Evolutionary conservation across 2,329 filamentous ascomycete species (phyloP), one percentile per base, ranked within the genome.

Genomic region (Phoma herbarum): DNA sequence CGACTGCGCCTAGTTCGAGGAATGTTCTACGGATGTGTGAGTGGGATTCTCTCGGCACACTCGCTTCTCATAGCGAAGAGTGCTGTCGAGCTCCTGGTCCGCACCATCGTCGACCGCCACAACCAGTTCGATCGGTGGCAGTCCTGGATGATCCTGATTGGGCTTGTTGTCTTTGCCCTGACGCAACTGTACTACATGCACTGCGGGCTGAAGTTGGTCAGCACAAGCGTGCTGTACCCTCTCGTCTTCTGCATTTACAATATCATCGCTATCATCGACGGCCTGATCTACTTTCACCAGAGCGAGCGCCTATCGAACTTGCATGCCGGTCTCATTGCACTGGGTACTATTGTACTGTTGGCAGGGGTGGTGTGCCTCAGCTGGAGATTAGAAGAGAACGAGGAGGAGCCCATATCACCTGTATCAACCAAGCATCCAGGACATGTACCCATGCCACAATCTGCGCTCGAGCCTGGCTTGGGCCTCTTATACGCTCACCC

Each of bases 191-290:
- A 97, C 79, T 98, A 96, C 77, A 86, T 99, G 60, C 95, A 99
- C 75, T 87, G 92, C 42, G 95, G 95, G 52, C 84, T 99, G 62
- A 97, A 97, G 78, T 85, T 99, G 51, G 93, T 96, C 77, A 97
- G 93, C 53, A 98, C 95, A 22, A 97, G 92, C 70, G 90, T 98
- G 61, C 84, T 99, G 66, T 99, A 99, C 78, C 95, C 95, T 5
- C 89, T 98, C 68, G 93, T 98, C 37, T 99, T 99, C 79, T 99
- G 95, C 83, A 88, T 98, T 64, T 99, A 98, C 84, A 99, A 99
- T 83, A 97, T 99, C 72, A 93, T 98, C 72, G 95, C 95, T 65
- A 99, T 99, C 67, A 83, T 98, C 67, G 95, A 99, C 78, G 95
- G 95, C 29, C 84, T 99, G 67, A 97, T 99, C 70, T 99, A 98